phyloP scores from a whole-genome alignment of 345 rosid genomes.

The Euphorbia peplus region DNA sequence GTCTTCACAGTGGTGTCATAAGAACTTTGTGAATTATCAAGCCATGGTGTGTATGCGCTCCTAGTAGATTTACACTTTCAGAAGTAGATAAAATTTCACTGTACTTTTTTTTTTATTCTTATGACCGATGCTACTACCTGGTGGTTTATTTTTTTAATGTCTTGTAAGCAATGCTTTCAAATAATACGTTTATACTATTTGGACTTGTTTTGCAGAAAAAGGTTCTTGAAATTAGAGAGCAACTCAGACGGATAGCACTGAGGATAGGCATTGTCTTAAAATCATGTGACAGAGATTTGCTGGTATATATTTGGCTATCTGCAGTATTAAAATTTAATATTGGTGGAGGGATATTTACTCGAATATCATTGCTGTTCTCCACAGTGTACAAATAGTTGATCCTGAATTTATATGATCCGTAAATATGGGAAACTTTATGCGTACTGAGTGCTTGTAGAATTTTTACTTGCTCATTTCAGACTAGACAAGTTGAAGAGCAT shows the following conservation, averaged over 20 bases:
- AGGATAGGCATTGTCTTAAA: slow-evolving; percentile 73
- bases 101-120: not conserved
- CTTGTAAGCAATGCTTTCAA: slow-evolving; percentile 5
- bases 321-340: not conserved
- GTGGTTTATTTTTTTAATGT: slow-evolving; percentile 11
- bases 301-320: slow-evolving; percentile 33
- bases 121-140: not conserved
- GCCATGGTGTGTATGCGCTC: slow-evolving; percentile 58
- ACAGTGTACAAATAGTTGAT: not conserved
- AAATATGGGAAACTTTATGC: not conserved
- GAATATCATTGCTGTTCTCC: not conserved
- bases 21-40: slow-evolving; percentile 75
- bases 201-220: slow-evolving; percentile 53
- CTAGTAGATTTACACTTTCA: slow-evolving; percentile 9
- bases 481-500: not conserved
- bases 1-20: slow-evolving; percentile 81
- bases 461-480: not conserved
- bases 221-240: slow-evolving; percentile 72
- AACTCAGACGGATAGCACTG: slow-evolving; percentile 66
- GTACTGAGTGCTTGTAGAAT: not conserved
- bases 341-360: not conserved
- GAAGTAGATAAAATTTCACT: not conserved
- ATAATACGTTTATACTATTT: not conserved
- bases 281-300: slow-evolving; percentile 71
- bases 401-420: not conserved